Conservation (phyloP, 1,284 basidiomycete species). For the Cryptococcus sp. region DNA sequence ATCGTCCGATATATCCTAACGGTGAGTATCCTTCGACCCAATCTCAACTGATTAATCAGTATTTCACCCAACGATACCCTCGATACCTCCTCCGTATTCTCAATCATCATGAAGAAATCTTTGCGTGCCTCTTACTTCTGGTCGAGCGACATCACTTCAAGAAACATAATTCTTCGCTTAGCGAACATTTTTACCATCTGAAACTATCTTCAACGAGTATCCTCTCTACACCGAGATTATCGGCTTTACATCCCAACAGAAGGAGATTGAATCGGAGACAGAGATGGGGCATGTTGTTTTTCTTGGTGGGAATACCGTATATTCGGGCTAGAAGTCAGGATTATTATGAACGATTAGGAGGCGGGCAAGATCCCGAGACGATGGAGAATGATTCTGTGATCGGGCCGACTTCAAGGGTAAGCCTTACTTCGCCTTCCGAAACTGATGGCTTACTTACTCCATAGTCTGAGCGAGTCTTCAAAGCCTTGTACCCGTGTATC, state of each 20-base stretch:
- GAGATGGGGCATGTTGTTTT: constrained; percentile 62
- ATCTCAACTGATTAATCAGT: constrained; percentile 51
- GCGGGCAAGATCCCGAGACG: constrained; percentile 64
- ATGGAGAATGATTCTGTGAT: constrained; percentile 52
- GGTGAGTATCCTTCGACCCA: constrained; percentile 52
- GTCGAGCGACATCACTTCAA: constrained; percentile 88
- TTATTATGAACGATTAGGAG: constrained; percentile 83
- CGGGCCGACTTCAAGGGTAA: constrained; percentile 26
- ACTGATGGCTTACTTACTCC: no score
- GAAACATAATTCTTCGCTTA: constrained; percentile 61
- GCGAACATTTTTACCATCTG: constrained; percentile 45
- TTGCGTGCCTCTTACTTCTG: constrained; percentile 77
- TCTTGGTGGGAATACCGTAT: constrained; percentile 86
- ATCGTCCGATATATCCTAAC: constrained; percentile 92
- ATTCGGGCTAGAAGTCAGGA: constrained; percentile 82
- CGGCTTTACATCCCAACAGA: constrained; percentile 9
- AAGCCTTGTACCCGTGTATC: constrained; percentile 71
- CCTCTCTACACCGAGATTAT: constrained; percentile 29
- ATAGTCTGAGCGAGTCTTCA: constrained; percentile 54
- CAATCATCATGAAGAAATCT: constrained; percentile 95
- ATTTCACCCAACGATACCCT: constrained; percentile 92
- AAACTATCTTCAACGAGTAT: constrained; percentile 14
- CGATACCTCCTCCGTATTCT: constrained; percentile 86
- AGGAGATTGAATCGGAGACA: constrained; percentile 26
- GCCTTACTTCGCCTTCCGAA: no score